Conservation (phyloP, 176 grass and related monocot species). For the Phragmites australis region DNA sequence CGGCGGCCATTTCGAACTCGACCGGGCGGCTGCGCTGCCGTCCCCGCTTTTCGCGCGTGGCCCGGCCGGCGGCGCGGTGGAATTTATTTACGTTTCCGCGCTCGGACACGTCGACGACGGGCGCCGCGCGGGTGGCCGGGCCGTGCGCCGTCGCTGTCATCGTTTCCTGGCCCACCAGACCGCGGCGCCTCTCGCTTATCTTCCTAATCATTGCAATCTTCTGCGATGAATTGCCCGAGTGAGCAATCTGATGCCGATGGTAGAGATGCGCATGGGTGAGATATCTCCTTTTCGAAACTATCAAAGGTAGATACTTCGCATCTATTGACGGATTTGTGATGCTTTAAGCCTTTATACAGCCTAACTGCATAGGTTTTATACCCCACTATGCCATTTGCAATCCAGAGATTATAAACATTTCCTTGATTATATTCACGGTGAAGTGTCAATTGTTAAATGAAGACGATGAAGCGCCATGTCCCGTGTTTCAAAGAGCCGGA, state of each 20-base stretch:
- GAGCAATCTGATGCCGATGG: slow-evolving; percentile 4
- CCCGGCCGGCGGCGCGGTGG: not conserved
- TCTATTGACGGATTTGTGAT: not conserved
- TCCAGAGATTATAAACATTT: not conserved
- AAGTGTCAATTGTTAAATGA: too few species aligned
- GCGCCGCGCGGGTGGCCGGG: slow-evolving; percentile 23
- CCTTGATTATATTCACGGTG: not conserved
- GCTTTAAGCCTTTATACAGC: not conserved
- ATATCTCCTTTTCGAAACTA: not conserved
- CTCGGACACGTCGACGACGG: slow-evolving; percentile 14
- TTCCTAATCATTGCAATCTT: not conserved
- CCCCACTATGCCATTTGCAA: not conserved
- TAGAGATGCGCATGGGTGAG: not conserved
- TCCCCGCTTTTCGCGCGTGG: not conserved
- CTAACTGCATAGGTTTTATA: not conserved
- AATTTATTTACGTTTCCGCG: not conserved
- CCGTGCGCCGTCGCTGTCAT: not conserved
- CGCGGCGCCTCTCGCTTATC: not conserved
- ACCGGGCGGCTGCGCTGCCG: not conserved
- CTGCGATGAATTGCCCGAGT: not conserved
- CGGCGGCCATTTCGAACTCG: not conserved
- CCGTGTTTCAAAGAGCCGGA: too few species aligned
- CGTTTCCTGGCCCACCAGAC: not conserved
- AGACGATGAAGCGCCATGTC: too few species aligned
- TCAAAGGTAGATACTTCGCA: not conserved